These are phyloP conservation scores for Microsporum audouinii DNA, from an alignment of 2,329 filamentous ascomycete genomes.

Conservation along the genomic window DNA sequence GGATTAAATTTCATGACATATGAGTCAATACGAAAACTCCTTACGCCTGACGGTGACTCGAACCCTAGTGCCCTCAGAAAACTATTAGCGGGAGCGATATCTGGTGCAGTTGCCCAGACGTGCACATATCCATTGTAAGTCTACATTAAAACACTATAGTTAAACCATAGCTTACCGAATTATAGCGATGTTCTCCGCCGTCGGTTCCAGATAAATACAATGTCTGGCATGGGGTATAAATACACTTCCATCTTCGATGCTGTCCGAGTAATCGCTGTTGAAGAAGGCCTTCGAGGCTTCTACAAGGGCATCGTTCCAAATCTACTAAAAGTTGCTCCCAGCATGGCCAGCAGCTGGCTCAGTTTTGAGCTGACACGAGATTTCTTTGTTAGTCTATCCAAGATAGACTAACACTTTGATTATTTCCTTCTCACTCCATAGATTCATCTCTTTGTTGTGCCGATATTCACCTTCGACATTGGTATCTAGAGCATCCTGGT, in stretches of 20 bases:
- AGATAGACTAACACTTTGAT: not conserved
- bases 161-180: not conserved
- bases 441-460: not conserved
- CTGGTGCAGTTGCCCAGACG: conserved; percentile 92
- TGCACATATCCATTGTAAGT: conserved; percentile 92
- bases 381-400: conserved; percentile 53
- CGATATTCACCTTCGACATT: not conserved
- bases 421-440: not conserved
- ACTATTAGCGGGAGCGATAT: conserved; percentile 77
- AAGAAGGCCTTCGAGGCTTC: conserved; percentile 74
- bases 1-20: conserved; percentile 99
- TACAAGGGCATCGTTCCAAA: conserved; percentile 97
- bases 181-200: conserved; percentile 76
- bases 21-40: conserved; percentile 68
- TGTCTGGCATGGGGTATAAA: conserved; percentile 95
- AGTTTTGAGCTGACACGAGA: conserved; percentile 93
- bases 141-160: not conserved
- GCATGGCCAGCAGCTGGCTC: conserved; percentile 97
- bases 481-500: not conserved
- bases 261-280: conserved; percentile 63
- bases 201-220: conserved; percentile 96
- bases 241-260: conserved; percentile 84
- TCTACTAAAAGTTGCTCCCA: conserved; percentile 89
- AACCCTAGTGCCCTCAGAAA: conserved; percentile 73
- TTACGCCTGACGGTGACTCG: conserved; percentile 79